A percentile compares a stretch with the other conserved stretches of the same genome.
These are phyloP conservation scores for Triangularia verruculosa DNA, from an alignment of 2,329 filamentous ascomycete genomes.

Conservation along the genomic window DNA sequence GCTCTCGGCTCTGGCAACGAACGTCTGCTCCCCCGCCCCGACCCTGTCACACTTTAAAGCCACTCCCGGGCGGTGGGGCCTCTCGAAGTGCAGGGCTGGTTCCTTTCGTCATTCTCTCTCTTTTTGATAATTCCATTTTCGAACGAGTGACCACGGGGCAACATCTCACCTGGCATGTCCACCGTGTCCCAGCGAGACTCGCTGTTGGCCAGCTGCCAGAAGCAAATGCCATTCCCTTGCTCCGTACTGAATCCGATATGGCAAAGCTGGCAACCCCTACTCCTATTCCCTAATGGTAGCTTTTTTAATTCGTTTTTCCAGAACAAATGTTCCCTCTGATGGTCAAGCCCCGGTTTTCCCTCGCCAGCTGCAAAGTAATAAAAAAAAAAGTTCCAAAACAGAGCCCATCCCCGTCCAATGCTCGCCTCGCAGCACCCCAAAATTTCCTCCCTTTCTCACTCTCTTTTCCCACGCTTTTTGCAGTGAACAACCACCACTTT, in stretches of 20 bases:
- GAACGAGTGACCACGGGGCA: neutral
- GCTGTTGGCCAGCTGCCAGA: neutral
- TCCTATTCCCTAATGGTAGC: constrained; percentile 25
- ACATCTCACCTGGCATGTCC: neutral
- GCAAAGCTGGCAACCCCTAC: neutral
- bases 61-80: neutral
- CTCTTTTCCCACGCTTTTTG: constrained; percentile 37
- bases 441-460: constrained; percentile 33
- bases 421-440: constrained; percentile 36
- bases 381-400: constrained; percentile 44
- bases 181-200: too few relatives aligned
- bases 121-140: too few relatives aligned
- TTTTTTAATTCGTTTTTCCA: constrained; percentile 30
- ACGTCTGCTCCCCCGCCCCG: neutral
- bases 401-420: constrained; percentile 47
- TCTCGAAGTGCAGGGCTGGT: neutral
- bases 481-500: constrained; percentile 30
- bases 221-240: too few relatives aligned
- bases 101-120: too few relatives aligned
- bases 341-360: constrained; percentile 48
- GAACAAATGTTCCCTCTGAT: constrained; percentile 29
- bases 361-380: constrained; percentile 42
- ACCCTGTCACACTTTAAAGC: constrained; percentile 19
- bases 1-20: constrained; percentile 13
- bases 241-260: neutral